These are phyloP conservation scores for Rhodocollybia butyracea DNA, from an alignment of 768 basidiomycete genomes.

Conservation along the genomic window DNA sequence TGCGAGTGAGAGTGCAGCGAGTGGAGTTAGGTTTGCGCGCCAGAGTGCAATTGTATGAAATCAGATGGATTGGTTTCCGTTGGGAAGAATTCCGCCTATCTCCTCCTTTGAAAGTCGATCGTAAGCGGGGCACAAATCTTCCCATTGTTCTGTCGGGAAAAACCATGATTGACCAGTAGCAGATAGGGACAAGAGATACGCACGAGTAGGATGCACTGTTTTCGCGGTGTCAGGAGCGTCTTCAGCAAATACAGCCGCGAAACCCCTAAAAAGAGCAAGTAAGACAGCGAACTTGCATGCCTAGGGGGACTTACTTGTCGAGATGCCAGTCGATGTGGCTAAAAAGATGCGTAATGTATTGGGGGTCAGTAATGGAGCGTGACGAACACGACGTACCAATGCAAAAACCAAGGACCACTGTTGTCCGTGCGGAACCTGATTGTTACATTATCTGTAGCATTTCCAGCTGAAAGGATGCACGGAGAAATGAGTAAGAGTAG, in stretches of 20 bases:
- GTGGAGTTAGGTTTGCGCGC: too few relatives aligned
- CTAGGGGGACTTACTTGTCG: constrained; percentile 17
- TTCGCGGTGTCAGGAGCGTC: constrained; percentile 1
- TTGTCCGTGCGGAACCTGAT: constrained; percentile 66
- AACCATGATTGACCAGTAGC: constrained; percentile 1
- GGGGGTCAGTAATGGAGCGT: neutral
- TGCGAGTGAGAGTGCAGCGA: too few relatives aligned
- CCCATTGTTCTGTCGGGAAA: constrained; percentile 9
- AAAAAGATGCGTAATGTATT: neutral
- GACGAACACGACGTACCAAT: constrained; percentile 26
- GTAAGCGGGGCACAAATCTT: constrained; percentile 20
- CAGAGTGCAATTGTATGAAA: neutral
- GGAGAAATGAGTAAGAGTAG: constrained; percentile 17
- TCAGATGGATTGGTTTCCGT: neutral
- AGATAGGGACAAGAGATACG: neutral
- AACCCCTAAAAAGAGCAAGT: neutral
- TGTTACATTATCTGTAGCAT: constrained; percentile 41
- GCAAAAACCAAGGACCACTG: constrained; percentile 58
- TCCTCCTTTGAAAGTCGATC: constrained; percentile 4
- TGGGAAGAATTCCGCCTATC: neutral
- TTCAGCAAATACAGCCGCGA: constrained; percentile 14
- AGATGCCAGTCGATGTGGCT: constrained; percentile 38
- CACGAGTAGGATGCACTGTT: neutral
- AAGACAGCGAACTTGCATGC: neutral
- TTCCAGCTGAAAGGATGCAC: too few relatives aligned